These are phyloP conservation scores for Candida yuanshanica DNA, from an alignment of 805 yeast genomes.

Conservation along the genomic window DNA sequence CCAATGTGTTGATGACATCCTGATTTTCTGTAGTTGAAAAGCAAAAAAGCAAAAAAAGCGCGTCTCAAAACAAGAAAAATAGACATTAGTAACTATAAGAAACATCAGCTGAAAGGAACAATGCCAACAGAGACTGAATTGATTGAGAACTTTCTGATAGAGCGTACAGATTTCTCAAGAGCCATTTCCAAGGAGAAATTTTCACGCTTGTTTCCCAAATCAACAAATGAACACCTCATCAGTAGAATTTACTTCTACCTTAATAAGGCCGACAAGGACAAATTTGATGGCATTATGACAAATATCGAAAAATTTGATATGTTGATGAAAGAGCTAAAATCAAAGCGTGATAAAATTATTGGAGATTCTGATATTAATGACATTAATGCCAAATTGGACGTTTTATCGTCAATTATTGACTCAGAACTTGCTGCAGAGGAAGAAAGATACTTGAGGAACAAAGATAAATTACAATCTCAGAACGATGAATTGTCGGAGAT, in stretches of 20 bases:
- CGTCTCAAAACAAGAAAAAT: neutral
- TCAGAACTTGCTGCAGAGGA: conserved; percentile 21
- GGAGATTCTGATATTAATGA: neutral
- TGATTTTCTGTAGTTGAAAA: neutral
- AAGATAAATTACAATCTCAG: neutral
- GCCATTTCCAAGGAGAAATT: conserved; percentile 8
- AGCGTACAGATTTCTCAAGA: conserved; percentile 8
- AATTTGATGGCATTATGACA: conserved; percentile 6
- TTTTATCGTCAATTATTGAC: conserved; percentile 25
- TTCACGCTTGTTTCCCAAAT: conserved; percentile 11
- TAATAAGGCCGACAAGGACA: neutral
- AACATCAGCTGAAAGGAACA: neutral
- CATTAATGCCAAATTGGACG: conserved; percentile 20
- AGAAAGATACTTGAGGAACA: conserved; percentile 15
- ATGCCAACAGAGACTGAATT: conserved; percentile 17
- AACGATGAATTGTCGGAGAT: conserved; percentile 19
- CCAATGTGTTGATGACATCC: neutral
- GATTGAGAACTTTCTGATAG: conserved; percentile 12
- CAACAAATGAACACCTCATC: conserved; percentile 4
- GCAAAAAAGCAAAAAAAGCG: neutral
- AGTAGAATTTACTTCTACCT: conserved; percentile 8
- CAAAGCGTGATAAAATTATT: neutral
- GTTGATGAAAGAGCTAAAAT: neutral
- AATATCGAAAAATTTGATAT: neutral
- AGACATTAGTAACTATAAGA: neutral